These are phyloP conservation scores for Hymenoscyphus linearis DNA, from an alignment of 2,329 filamentous ascomycete genomes.

Conservation along the genomic window DNA sequence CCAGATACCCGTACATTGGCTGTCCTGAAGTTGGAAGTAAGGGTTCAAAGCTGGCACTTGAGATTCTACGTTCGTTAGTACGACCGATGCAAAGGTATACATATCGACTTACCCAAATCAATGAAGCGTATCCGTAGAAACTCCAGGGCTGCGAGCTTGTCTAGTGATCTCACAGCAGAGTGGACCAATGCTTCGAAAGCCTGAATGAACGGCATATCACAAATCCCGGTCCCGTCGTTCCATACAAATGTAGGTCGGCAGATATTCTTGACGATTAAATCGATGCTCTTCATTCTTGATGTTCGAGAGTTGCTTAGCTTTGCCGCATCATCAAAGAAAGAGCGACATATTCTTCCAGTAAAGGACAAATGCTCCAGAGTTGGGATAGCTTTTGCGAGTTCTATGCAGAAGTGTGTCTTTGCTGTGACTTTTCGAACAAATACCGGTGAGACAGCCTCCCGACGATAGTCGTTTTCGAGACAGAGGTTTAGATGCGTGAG, in stretches of 20 bases:
- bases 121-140: slow-evolving; percentile 69
- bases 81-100: not conserved
- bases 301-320: slow-evolving; percentile 43
- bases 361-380: slow-evolving; percentile 64
- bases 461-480: slow-evolving; percentile 66
- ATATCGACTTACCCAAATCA: slow-evolving; percentile 51
- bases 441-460: slow-evolving; percentile 54
- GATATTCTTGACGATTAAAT: slow-evolving; percentile 70
- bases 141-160: slow-evolving; percentile 52
- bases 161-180: slow-evolving; percentile 55
- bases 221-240: slow-evolving; percentile 65
- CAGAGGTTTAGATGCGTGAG: slow-evolving; percentile 62
- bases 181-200: slow-evolving; percentile 66
- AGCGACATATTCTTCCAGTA: slow-evolving; percentile 65
- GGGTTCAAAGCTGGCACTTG: slow-evolving; percentile 66
- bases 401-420: slow-evolving; percentile 59
- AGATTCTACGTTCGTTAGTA: slow-evolving; percentile 48
- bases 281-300: slow-evolving; percentile 55
- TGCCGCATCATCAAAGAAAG: slow-evolving; percentile 59
- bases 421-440: slow-evolving; percentile 55
- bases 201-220: slow-evolving; percentile 65
- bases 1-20: slow-evolving; percentile 65
- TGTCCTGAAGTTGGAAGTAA: slow-evolving; percentile 60
- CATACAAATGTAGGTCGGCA: slow-evolving; percentile 49
- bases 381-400: slow-evolving; percentile 55